Evolutionary conservation across 73 alveolate genomes (phyloP).

Genomic region (Paramecium tetraurelia): DNA sequence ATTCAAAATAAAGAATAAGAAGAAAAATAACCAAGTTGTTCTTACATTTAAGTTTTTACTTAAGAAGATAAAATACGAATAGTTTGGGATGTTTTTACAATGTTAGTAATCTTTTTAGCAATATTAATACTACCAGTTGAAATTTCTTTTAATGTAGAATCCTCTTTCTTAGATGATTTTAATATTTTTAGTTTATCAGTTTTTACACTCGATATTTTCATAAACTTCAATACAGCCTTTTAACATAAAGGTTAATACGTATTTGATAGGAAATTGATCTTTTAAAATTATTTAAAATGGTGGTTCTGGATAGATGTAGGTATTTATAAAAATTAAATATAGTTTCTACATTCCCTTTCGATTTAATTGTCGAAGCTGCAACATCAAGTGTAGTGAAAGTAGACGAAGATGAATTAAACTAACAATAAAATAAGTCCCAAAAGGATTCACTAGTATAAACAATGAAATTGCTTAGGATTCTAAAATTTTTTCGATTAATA

Average conservation of each 20-base stretch:
- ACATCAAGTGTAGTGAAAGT: not conserved
- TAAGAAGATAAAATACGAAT: not conserved
- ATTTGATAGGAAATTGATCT: constrained; percentile 49
- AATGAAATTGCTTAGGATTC: constrained; percentile 42
- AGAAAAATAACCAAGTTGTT: not conserved
- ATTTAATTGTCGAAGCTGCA: constrained; percentile 45
- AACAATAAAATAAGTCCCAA: not conserved
- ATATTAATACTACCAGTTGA: not conserved
- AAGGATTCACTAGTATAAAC: not conserved
- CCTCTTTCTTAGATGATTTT: not conserved
- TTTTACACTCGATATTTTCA: constrained; percentile 66
- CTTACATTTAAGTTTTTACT: not conserved
- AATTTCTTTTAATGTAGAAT: not conserved
- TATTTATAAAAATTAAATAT: not conserved
- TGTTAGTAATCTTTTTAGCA: not conserved
- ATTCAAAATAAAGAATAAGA: not conserved
- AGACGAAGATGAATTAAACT: constrained; percentile 6
- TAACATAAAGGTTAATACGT: constrained; percentile 66
- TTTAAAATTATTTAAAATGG: constrained; percentile 49
- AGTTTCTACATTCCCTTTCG: constrained; percentile 61
- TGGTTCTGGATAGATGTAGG: constrained; percentile 72
- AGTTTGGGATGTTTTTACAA: not conserved
- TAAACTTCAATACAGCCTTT: constrained; percentile 69
- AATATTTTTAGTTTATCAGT: constrained; percentile 29
- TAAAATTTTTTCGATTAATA: constrained; percentile 45